These are phyloP conservation scores for Gossypium ekmanianum DNA, from an alignment of 345 rosid species.

Conservation along the genomic window DNA sequence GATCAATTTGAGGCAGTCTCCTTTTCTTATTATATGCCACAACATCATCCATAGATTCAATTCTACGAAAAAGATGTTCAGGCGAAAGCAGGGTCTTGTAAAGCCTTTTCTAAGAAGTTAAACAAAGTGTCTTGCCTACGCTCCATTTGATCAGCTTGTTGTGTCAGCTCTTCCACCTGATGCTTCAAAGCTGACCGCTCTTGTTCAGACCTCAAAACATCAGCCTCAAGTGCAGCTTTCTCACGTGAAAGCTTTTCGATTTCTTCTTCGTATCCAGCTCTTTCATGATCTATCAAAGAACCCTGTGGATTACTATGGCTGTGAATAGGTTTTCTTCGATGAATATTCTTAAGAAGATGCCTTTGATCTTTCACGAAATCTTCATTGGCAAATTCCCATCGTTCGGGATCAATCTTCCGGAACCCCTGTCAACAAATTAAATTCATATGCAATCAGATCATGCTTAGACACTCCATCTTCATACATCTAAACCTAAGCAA, in stretches of 20 bases:
- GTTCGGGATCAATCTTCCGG: conserved; percentile 86
- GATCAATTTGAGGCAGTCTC: conserved; percentile 64
- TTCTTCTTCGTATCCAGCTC: conserved; percentile 64
- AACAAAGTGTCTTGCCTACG: conserved; percentile 62
- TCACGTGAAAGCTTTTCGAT: conserved; percentile 68
- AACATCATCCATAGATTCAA: conserved; percentile 70
- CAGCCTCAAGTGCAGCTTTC: conserved; percentile 63
- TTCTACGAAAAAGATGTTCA: conserved; percentile 52
- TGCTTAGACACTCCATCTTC: not conserved
- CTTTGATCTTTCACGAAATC: conserved; percentile 77
- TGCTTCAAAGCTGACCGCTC: conserved; percentile 55
- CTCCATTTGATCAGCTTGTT: conserved; percentile 51
- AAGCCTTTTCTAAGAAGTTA: conserved; percentile 51
- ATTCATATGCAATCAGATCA: not conserved
- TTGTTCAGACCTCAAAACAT: conserved; percentile 44
- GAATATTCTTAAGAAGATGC: conserved; percentile 91
- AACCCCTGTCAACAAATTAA: conserved; percentile 25
- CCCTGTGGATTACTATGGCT: conserved; percentile 78
- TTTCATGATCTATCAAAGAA: conserved; percentile 52
- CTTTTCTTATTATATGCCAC: conserved; percentile 75
- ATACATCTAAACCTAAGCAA: not conserved
- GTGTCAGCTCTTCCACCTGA: conserved; percentile 56
- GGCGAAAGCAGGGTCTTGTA: conserved; percentile 51
- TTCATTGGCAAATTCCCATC: conserved; percentile 91
- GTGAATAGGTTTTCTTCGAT: conserved; percentile 83